Evolutionary conservation across 352 stramenopile genomes (phyloP).

Genomic region (Pythium dissotocum): DNA sequence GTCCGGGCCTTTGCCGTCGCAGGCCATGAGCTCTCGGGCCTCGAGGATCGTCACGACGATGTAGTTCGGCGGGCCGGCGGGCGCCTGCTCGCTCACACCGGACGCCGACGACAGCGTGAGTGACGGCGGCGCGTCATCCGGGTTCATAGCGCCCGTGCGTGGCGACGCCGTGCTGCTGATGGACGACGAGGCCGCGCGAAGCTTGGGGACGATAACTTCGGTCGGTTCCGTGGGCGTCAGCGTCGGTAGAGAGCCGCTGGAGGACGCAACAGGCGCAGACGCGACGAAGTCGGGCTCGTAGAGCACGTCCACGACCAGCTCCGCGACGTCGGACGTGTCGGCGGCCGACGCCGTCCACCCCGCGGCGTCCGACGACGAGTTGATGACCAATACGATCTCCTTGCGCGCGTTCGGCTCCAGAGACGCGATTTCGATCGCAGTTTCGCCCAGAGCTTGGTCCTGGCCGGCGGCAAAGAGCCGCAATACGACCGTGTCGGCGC

Average conservation of each 20-base stretch:
- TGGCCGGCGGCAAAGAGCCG: constrained; percentile 53
- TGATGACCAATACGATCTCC: constrained; percentile 17
- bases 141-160: background rate
- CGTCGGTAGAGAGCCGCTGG: constrained; percentile 2
- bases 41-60: constrained; percentile 73
- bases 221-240: constrained; percentile 4
- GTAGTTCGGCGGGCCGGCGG: constrained; percentile 41
- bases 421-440: constrained; percentile 33
- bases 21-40: constrained; percentile 48
- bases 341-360: constrained; percentile 15
- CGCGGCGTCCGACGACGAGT: constrained; percentile 1
- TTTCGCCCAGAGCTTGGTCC: constrained; percentile 46
- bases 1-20: constrained; percentile 53
- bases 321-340: constrained; percentile 7
- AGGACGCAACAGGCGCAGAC: background rate
- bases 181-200: constrained; percentile 11
- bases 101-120: constrained; percentile 9
- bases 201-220: background rate
- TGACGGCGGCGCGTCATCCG: background rate
- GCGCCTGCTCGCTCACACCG: background rate
- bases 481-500: constrained; percentile 47
- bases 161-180: background rate
- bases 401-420: constrained; percentile 37
- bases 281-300: constrained; percentile 24
- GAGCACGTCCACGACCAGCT: constrained; percentile 26